Base-by-base conservation (phyloP, 345 rosid genomes). In the Hibiscus syriacus region DNA sequence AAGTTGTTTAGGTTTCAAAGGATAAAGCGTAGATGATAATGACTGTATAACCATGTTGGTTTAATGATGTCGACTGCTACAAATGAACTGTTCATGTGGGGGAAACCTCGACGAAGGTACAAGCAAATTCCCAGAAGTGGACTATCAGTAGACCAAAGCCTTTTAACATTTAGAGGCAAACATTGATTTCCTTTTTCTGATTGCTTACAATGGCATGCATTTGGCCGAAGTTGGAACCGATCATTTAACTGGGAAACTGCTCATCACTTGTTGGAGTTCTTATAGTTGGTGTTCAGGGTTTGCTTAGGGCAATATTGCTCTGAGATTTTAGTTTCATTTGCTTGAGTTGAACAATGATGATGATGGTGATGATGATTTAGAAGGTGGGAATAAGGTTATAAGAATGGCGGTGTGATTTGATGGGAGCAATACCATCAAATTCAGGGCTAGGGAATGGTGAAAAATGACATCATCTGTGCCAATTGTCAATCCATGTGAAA, bases 151-250 rank as follows among this genome's bases (percentile, higher is more conserved):
- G 10, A 13, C 20, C 20, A 46, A 46, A 46, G 49, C 5, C 48
- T 13, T 7, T 25, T 16, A 23, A 52, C 41, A 57, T 66, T 36
- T 26, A 19, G 27, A 38, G 43, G 11, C 19, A 12, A 46, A 6
- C 8, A 38, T 29, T 19, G 32, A n/a, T 43, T 23, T 16, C 12
- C 39, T 22, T 54, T 30, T 19, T 14, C 29, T 54, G 12, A 13
- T 13, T 39, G 13, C 36, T 67, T 67, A 34, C 39, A 67, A 55
- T 55, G 22, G 68, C 63, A 61, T 32, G 11, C 59, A 2, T 46
- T 17, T 68, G 57, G 57, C 62, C 17, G 43, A 62, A 17, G 20
- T 29, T 59, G 30, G 56, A 27, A 29, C 27, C n/a, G 12, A 0
- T 43, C 3, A 11, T 43, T 43, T 43, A 3, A 43, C 4, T 13